Base-by-base conservation (phyloP, 148 eudicot species). In the Heliamphora exappendiculata region DNA sequence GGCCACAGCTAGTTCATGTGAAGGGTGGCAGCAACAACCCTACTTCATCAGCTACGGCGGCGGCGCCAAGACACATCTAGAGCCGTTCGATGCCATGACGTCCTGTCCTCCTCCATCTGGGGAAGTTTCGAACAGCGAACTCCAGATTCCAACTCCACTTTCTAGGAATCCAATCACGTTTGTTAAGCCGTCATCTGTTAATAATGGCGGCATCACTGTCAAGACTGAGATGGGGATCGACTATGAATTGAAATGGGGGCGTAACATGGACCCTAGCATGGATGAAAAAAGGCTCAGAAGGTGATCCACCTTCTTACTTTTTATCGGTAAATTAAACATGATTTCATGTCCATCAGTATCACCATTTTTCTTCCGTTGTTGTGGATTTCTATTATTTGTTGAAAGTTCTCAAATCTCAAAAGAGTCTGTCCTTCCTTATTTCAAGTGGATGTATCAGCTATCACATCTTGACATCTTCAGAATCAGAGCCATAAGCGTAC, bases 141-240 rank as follows among this genome's bases (percentile, higher is more conserved):
- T 11, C 20, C 54, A 17, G 6, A 26, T 44, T 70, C 57, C 73
- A 47, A 4, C 73, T 70, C 73, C n/a, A 70, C 73, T 7, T 8
- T 16, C 36, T 47, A 29, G 37, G 36, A 47, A 47, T 28, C 51
- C 55, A 29, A 44, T 28, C 73, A 29, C n/a, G 20, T 20, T 11
- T 11, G 47, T 66, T n/a, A 17, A 28, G 28, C 28, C 7, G 0
- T 45, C 55, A 6, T 6, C 12, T 14, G 51, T 9, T 17, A 45
- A 45, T 3, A 33, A 14, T 16, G 73, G 37, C 29, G 73, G 36
- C 26, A 16, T 70, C 39, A 24, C 57, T 28, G 36, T 70, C 24
- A 47, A 70, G 51, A 70, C 73, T 4, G 78, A 79, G 42, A 49
- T 65, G 53, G 73, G 73, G 7, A 57, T 79, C 29, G 78, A 79